A percentile compares a stretch with the other conserved stretches of the same genome.
phyloP scores from a whole-genome alignment of 257 asterid species.

The Salvia splendens region DNA sequence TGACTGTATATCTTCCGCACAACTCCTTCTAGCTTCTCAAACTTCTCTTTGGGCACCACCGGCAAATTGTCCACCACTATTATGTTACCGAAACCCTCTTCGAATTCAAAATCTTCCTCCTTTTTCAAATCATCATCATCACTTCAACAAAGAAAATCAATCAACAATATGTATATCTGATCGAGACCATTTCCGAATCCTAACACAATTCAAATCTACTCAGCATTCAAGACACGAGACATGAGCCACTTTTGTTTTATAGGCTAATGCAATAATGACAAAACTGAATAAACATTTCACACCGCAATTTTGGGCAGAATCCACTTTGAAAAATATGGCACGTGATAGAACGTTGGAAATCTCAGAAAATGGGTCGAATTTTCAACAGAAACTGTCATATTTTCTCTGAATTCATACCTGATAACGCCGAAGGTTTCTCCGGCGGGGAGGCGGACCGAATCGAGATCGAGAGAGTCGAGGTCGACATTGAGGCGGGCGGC shows the following conservation, averaged over 20 bases:
- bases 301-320: no score
- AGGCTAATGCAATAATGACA: no score
- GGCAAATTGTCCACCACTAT: slow-evolving; percentile 91
- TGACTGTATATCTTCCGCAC: slow-evolving; percentile 76
- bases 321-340: no score
- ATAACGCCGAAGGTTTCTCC: slow-evolving; percentile 69
- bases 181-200: no score
- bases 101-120: slow-evolving; percentile 71
- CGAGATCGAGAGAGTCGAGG: slow-evolving; percentile 59
- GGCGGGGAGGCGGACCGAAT: slow-evolving; percentile 65
- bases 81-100: slow-evolving; percentile 73
- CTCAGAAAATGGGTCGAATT: not conserved
- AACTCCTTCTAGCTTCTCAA: slow-evolving; percentile 82
- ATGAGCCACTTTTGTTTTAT: no score
- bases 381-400: no score
- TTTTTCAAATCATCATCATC: slow-evolving; percentile 79
- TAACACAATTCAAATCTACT: not conserved
- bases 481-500: slow-evolving; percentile 61
- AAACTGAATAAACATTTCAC: no score
- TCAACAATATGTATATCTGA: not conserved
- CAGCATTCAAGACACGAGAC: no score
- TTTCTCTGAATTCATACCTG: slow-evolving; percentile 46
- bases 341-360: no score
- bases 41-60: slow-evolving; percentile 71
- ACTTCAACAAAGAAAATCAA: slow-evolving; percentile 39